These are phyloP conservation scores for Solanum sitiens DNA, from an alignment of 257 asterid species.

Conservation along the genomic window DNA sequence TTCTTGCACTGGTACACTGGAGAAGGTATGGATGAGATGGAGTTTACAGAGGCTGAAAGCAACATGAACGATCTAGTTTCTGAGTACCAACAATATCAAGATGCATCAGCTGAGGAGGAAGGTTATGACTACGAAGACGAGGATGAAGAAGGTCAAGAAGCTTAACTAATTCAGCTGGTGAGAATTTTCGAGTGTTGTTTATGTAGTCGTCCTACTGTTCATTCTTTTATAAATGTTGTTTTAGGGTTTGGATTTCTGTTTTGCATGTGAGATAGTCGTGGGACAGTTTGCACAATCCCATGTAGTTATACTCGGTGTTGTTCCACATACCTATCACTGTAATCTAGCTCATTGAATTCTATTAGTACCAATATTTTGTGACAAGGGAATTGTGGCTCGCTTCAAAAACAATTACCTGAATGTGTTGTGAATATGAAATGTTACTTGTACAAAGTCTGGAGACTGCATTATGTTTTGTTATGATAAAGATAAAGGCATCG, in stretches of 20 bases:
- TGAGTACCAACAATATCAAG: constrained; percentile 75
- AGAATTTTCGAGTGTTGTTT: neutral
- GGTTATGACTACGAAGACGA: constrained; percentile 55
- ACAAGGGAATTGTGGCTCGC: neutral
- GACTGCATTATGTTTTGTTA: neutral
- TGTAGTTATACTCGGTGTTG: neutral
- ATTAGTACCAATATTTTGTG: neutral
- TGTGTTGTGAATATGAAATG: neutral
- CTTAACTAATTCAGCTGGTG: constrained; percentile 1
- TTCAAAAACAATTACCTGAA: neutral
- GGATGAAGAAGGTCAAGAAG: constrained; percentile 39
- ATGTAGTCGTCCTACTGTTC: neutral
- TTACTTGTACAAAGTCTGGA: neutral
- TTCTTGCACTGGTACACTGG: constrained; percentile 71
- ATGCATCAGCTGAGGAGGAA: constrained; percentile 73
- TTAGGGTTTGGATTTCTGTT: neutral
- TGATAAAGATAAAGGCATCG: neutral
- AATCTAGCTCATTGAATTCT: neutral
- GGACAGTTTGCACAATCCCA: neutral
- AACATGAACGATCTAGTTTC: constrained; percentile 78
- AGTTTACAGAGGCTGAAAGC: constrained; percentile 60
- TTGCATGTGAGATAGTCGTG: neutral
- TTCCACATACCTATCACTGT: neutral
- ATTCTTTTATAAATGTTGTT: neutral
- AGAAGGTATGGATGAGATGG: constrained; percentile 69